Conservation (phyloP, 176 grass and related monocot species). For the Bonia amplexicaulis region DNA sequence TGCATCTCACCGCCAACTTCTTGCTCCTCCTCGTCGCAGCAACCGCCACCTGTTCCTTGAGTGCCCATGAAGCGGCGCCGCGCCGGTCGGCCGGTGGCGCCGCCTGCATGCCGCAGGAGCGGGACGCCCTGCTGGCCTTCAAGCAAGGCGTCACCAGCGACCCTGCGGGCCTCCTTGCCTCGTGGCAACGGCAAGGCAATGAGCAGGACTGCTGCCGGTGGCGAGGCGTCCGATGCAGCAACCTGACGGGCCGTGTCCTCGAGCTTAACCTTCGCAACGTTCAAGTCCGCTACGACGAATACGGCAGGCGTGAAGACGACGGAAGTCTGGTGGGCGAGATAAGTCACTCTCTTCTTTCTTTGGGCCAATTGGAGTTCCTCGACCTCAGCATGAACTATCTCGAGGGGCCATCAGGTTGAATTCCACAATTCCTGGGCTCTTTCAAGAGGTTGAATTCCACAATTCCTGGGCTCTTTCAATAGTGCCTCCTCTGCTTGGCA, state of each 20-base stretch:
- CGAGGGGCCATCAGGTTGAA: fast-evolving
- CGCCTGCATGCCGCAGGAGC: background rate
- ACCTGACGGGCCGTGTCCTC: background rate
- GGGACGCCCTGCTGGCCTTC: constrained; percentile 32
- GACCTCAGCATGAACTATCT: background rate
- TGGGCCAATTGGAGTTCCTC: background rate
- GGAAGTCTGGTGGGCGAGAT: constrained; percentile 1
- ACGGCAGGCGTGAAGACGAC: no score
- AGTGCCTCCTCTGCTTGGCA: constrained; percentile 5
- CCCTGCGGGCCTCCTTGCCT: fast-evolving
- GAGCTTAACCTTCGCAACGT: background rate
- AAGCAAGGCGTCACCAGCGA: constrained; percentile 12
- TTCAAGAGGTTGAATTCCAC: background rate
- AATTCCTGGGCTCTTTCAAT: background rate
- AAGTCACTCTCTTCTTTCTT: background rate
- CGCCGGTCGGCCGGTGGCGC: no score
- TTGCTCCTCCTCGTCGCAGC: no score
- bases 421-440: background rate
- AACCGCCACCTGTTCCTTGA: no score
- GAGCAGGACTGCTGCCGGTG: constrained; percentile 31
- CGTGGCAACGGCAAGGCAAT: background rate
- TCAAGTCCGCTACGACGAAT: no score
- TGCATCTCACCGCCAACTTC: no score
- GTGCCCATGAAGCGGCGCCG: background rate
- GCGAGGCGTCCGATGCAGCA: constrained; percentile 28